Conservation (phyloP, 2,329 filamentous ascomycete genomes). For the Daldinia eschscholtzii region DNA sequence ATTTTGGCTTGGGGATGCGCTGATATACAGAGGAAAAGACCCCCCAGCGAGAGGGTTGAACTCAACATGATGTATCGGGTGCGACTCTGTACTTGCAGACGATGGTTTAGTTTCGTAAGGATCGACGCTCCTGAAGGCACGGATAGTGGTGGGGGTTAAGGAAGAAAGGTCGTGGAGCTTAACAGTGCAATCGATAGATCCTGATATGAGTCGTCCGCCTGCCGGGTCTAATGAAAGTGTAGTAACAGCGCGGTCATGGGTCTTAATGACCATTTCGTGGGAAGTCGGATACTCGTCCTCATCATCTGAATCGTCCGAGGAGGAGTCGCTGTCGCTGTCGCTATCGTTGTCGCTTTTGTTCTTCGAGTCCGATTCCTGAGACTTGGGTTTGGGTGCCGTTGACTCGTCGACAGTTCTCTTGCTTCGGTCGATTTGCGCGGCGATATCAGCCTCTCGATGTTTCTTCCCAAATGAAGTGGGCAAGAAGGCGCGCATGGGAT, state of each 20-base stretch:
- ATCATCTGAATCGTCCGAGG: constrained; percentile 71
- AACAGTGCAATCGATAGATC: constrained; percentile 88
- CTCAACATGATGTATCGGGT: constrained; percentile 86
- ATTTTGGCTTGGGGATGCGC: constrained; percentile 92
- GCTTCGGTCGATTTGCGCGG: constrained; percentile 83
- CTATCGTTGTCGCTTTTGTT: constrained; percentile 57
- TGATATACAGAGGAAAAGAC: constrained; percentile 86
- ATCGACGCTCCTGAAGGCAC: constrained; percentile 93
- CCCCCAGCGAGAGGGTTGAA: constrained; percentile 87
- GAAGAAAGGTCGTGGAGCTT: constrained; percentile 96
- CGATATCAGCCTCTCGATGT: constrained; percentile 77
- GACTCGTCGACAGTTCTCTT: constrained; percentile 68
- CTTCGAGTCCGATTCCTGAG: constrained; percentile 48
- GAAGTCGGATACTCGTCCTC: constrained; percentile 92
- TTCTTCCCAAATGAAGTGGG: constrained; percentile 89
- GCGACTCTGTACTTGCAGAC: constrained; percentile 80
- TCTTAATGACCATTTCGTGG: constrained; percentile 92
- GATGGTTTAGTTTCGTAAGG: constrained; percentile 81
- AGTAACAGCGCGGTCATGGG: constrained; percentile 89
- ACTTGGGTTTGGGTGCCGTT: constrained; percentile 48
- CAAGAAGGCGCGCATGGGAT: constrained; percentile 81
- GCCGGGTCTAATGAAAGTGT: constrained; percentile 86
- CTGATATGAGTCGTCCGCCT: constrained; percentile 87
- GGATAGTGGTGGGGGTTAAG: constrained; percentile 94
- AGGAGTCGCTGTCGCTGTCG: constrained; percentile 63